Evolutionary conservation across 2,329 filamentous ascomycete genomes (phyloP).

Genomic region (Ophiostoma angusticollis): DNA sequence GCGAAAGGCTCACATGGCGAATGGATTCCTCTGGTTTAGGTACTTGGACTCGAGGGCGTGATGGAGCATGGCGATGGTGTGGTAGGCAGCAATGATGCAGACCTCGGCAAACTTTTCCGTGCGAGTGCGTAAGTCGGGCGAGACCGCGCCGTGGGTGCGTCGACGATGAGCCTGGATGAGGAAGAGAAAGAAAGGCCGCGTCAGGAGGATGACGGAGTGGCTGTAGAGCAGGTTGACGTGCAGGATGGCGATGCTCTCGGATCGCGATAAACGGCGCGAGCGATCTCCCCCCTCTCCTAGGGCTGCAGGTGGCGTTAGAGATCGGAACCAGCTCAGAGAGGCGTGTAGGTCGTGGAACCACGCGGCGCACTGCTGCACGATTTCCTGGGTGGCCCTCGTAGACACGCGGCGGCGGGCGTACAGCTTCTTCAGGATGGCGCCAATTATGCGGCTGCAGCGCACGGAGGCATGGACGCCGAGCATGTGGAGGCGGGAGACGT

Average conservation of each 20-base stretch:
- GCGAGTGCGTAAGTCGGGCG: conserved; percentile 21
- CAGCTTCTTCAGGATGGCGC: conserved; percentile 43
- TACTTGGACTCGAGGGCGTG: conserved; percentile 30
- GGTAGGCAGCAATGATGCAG: conserved; percentile 37
- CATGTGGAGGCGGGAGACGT: conserved; percentile 6
- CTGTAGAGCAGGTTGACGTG: conserved; percentile 50
- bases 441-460: conserved; percentile 43
- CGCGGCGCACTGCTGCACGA: conserved; percentile 37
- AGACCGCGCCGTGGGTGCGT: conserved; percentile 14
- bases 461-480: conserved; percentile 41
- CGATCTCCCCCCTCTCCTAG: conserved; percentile 25
- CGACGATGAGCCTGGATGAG: conserved; percentile 28
- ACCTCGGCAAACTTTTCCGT: conserved; percentile 31
- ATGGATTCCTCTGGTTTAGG: conserved; percentile 40
- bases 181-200: conserved; percentile 50
- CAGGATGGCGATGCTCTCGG: conserved; percentile 44
- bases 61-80: conserved; percentile 35
- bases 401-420: conserved; percentile 49
- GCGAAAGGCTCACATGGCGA: conserved; percentile 36
- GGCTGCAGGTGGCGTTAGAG: not conserved
- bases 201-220: conserved; percentile 50
- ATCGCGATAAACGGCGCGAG: conserved; percentile 21
- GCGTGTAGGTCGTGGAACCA: conserved; percentile 38
- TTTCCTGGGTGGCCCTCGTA: conserved; percentile 41
- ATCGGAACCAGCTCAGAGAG: conserved; percentile 34